phyloP scores from a whole-genome alignment of 2,329 filamentous ascomycete genomes.

The Colletotrichum falcatum region DNA sequence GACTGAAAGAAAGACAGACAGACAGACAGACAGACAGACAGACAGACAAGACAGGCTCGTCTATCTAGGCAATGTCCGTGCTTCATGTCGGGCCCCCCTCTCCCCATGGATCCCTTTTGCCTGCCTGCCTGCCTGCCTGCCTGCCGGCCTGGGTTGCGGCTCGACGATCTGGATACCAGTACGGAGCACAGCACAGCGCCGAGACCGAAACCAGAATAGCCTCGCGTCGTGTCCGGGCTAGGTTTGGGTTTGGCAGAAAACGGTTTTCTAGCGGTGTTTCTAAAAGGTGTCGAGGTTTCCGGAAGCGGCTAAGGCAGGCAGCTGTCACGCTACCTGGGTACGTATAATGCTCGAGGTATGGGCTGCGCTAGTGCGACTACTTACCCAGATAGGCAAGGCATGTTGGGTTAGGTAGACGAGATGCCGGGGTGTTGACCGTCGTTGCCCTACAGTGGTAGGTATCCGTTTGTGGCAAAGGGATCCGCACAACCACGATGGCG shows the following conservation, averaged over 20 bases:
- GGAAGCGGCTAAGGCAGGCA: conserved; percentile 31
- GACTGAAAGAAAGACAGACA: neutral
- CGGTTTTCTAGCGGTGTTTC: neutral
- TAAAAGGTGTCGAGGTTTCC: conserved; percentile 14
- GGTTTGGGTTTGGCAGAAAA: neutral
- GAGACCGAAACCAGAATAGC: too few relatives aligned
- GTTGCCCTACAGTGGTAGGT: conserved; percentile 2
- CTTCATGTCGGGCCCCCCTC: neutral
- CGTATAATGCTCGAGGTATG: neutral
- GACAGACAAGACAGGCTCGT: neutral
- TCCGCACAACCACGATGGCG: neutral
- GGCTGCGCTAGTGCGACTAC: neutral
- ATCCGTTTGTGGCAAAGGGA: neutral
- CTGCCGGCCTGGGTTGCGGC: too few relatives aligned
- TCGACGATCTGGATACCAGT: neutral
- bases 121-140: neutral
- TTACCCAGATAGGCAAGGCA: neutral
- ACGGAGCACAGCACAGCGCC: neutral
- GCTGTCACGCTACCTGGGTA: conserved; percentile 26
- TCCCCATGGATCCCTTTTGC: neutral
- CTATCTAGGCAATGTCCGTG: neutral
- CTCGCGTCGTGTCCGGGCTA: neutral
- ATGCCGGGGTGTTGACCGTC: neutral
- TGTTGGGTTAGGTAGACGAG: neutral
- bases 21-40: neutral